Base-by-base conservation (phyloP, 176 grass and related monocot genomes). In the Cymbopogon citratus region DNA sequence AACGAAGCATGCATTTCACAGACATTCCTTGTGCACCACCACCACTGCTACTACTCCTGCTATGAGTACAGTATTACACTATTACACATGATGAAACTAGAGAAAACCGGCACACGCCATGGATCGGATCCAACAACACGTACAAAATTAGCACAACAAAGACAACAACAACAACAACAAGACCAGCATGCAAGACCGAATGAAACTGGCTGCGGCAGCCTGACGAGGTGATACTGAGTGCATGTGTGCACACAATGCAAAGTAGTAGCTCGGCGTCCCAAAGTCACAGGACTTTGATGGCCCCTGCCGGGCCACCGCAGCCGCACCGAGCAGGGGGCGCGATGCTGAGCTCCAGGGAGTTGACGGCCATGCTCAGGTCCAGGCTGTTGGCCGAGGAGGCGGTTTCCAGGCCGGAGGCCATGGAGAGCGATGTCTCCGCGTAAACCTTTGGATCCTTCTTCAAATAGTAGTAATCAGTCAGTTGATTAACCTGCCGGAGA, bases 271-370 rank as follows among this genome's bases (percentile, higher is more conserved):
- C 38, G 38, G 38, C 38, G 8, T 40, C 38, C 38, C 38, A 40
- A 40, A 40, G 25, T n/a, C 82, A 94, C 74, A 91, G 46, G 60
- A 94, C 95, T 67, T 83, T 87, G 74, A 92, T 91, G 39, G 72
- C 89, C 21, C 65, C 89, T 15, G 52, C 38, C 4, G 69, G 39
- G 28, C 86, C 43, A 27, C 68, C 14, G 8, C 14, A 28, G 15
- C 39, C 38, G 43, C 74, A 43, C 21, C 36, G 67, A 43, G 12
- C 69, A 66, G 91, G 87, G 43, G 83, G 90, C 6, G 83, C 92
- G 35, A 98, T 98, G 78, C 90, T 90, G 40, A 94, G 86, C 66
- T 94, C 90, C 74, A 94, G 76, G 57, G 75, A 87, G 80, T 27
- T 77, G 35, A 36, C 5, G 35, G 35, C 35, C 4, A 36, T 36